Evolutionary conservation across 2,329 filamentous ascomycete species (phyloP), one percentile per base, ranked within the genome.

Genomic region (Colletotrichum euphorbiae): DNA sequence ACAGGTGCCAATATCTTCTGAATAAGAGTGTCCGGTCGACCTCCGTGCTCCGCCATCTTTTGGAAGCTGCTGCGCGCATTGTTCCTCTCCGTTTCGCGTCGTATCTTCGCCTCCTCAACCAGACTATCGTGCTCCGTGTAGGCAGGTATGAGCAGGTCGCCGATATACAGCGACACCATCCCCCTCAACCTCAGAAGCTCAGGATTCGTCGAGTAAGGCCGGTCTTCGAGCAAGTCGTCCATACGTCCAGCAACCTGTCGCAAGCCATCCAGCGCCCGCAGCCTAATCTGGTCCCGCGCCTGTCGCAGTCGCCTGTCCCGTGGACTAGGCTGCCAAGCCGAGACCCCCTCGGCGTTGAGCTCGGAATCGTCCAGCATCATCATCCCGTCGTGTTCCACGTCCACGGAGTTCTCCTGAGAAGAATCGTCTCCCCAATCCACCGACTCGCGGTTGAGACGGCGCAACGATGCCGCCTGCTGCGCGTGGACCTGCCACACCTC

Each of bases 401-500:
- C 64, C 74, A 56, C 17, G 6, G 42, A 52, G 11, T 40, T 17
- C 28, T 69, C 66, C 42, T 69, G 66, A 56, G 45, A 66, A 9
- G 56, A 42, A 38, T 75, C 71, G 5, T 73, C 73, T 4, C 79
- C 75, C 69, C 61, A 67, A 21, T 79, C 74, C 12, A 80, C 80
- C 4, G 74, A 72, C 17, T 62, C 75, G 46, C 58, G 66, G 15
- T 77, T 72, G 11, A 84, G 71, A 11, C 74, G 76, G 61, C 81
- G 76, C 42, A 86, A 74, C 11, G 79, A 84, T 57, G 76, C 75
- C 62, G 77, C 80, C 74, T 86, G 86, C 80, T 89, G 89, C 52
- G 87, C 83, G 74, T 92, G 87, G 1, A 90, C 83, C 69, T 91
- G 88, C 76, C 93, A 94, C 58, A 97, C 86, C 87, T 96, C 95